Conservation (phyloP, 805 yeast species). For the Ogataea trehalophila region DNA sequence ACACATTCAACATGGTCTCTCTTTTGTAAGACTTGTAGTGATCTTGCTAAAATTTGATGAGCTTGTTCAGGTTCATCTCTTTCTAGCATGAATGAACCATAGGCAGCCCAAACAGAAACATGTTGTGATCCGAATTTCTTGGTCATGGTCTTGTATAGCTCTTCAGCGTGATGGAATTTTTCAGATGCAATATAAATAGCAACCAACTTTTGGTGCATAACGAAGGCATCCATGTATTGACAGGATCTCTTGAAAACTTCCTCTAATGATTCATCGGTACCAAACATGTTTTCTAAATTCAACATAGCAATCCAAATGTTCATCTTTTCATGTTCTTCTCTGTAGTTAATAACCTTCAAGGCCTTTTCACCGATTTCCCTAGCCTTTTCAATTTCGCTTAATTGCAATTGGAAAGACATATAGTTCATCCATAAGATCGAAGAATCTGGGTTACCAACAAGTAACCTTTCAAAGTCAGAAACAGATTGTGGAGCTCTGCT, state of each 20-base stretch:
- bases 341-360: constrained; percentile 77
- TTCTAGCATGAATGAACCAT: constrained; percentile 70
- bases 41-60: constrained; percentile 67
- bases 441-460: constrained; percentile 89
- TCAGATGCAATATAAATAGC: constrained; percentile 73
- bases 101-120: constrained; percentile 74
- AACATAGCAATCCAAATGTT: constrained; percentile 95
- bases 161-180: constrained; percentile 65
- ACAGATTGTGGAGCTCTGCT: constrained; percentile 89
- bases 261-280: constrained; percentile 76
- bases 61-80: constrained; percentile 54
- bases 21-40: constrained; percentile 67
- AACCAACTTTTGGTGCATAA: constrained; percentile 75
- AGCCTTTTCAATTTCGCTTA: constrained; percentile 91
- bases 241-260: constrained; percentile 78
- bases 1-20: constrained; percentile 75
- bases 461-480: constrained; percentile 84
- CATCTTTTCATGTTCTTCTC: constrained; percentile 89
- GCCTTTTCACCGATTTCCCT: constrained; percentile 93
- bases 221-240: constrained; percentile 85
- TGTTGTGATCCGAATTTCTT: constrained; percentile 75
- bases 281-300: constrained; percentile 92
- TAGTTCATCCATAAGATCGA: constrained; percentile 96
- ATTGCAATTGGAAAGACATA: constrained; percentile 95
- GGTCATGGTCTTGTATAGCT: constrained; percentile 57